These are phyloP conservation scores for Vigna trinervia DNA, from an alignment of 306 rosid genomes.

Conservation along the genomic window DNA sequence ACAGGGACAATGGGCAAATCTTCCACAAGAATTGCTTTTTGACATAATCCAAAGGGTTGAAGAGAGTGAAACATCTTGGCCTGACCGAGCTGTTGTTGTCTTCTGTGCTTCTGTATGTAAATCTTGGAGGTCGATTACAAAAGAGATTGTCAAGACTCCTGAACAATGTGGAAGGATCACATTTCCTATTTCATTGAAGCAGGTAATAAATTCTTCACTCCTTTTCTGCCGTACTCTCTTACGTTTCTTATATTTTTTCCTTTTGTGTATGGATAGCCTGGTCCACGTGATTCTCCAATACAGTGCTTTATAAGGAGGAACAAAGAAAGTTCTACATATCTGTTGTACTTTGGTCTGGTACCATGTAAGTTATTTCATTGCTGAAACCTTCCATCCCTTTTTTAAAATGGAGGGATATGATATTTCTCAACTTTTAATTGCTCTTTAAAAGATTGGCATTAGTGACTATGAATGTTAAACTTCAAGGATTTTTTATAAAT, in stretches of 20 bases:
- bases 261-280: constrained; percentile 65
- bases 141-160: constrained; percentile 80
- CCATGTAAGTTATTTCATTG: constrained; percentile 71
- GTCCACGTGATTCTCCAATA: constrained; percentile 76
- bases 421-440: background rate
- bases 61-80: constrained; percentile 84
- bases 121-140: constrained; percentile 77
- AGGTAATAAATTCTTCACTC: constrained; percentile 56
- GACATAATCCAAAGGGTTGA: constrained; percentile 84
- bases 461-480: constrained; percentile 15
- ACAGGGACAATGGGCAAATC: constrained; percentile 75
- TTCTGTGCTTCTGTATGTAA: constrained; percentile 86
- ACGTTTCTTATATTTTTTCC: constrained; percentile 25
- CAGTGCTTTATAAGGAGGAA: constrained; percentile 87
- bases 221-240: background rate
- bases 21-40: constrained; percentile 78
- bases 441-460: constrained; percentile 19
- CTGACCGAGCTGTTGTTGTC: constrained; percentile 68
- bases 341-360: constrained; percentile 67
- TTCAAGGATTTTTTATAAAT: constrained; percentile 5
- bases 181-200: constrained; percentile 92
- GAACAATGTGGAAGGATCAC: constrained; percentile 87
- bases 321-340: constrained; percentile 75
- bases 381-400: background rate
- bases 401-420: background rate